A percentile compares a stretch with the other conserved stretches of the same genome.
Conservation (phyloP, 208 protist genomes). For the Wallacemonas rigidus region DNA sequence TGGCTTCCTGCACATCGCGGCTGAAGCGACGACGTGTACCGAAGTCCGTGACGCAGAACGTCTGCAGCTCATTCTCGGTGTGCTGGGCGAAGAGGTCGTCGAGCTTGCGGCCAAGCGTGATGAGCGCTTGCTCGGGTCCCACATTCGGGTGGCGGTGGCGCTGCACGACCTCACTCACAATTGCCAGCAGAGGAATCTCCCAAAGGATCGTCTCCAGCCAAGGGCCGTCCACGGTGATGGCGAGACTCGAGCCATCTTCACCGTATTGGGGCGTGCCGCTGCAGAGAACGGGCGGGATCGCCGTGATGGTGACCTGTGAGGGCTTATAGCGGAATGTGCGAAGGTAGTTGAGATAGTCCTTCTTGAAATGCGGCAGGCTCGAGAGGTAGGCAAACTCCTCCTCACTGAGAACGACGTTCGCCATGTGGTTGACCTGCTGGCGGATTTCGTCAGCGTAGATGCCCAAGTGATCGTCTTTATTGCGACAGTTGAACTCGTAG, state of each 20-base stretch:
- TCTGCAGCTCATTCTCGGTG: slow-evolving; percentile 39
- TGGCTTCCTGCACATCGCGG: slow-evolving; percentile 70
- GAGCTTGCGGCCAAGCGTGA: slow-evolving; percentile 54
- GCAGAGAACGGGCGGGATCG: slow-evolving; percentile 37
- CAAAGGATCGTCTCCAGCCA: slow-evolving; percentile 91
- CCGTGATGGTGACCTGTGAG: slow-evolving; percentile 66
- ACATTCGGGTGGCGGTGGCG: slow-evolving; percentile 43
- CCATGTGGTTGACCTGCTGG: slow-evolving; percentile 57
- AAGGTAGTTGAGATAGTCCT: slow-evolving; percentile 83
- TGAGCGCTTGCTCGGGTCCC: slow-evolving; percentile 51
- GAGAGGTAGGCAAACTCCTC: slow-evolving; percentile 75
- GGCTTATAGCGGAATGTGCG: slow-evolving; percentile 79
- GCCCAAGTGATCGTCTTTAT: slow-evolving; percentile 75
- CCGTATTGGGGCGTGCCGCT: slow-evolving; percentile 20
- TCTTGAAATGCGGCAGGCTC: slow-evolving; percentile 66
- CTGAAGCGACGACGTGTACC: slow-evolving; percentile 87
- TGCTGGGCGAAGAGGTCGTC: slow-evolving; percentile 58
- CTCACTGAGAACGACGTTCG: slow-evolving; percentile 46
- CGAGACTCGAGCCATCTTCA: slow-evolving; percentile 52
- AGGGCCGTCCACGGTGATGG: slow-evolving; percentile 68
- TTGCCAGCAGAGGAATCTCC: slow-evolving; percentile 84
- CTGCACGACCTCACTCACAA: slow-evolving; percentile 83
- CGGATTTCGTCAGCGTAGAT: slow-evolving; percentile 60
- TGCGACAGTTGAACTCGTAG: slow-evolving; percentile 82
- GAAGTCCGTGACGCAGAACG: slow-evolving; percentile 78